Evolutionary conservation across 2,329 filamentous ascomycete genomes (phyloP), one percentile per base, ranked within the genome.

Genomic region (Amauroascus niger): DNA sequence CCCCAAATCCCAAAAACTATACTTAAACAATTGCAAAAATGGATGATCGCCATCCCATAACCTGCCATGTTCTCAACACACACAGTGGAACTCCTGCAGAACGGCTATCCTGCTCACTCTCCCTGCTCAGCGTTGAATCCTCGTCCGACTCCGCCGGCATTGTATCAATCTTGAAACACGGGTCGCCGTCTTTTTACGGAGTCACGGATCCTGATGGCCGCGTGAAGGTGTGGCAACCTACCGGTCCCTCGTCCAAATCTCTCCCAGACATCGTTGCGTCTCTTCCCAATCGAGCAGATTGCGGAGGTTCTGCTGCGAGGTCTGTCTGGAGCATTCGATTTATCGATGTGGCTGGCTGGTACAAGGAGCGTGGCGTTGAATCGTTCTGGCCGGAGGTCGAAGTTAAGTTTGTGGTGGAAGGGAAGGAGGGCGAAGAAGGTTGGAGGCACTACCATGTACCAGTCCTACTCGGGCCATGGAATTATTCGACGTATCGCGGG

Each of bases 81-180:
- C 61, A 74, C 49, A 71, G 71, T 45, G 71, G 72, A 46, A 72
- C 71, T 8, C 70, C 73, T 8, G 70, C 69, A 18, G 67, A 71
- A 1, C 64, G 71, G 22, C 67, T 80, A 18, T 71, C 73, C 28
- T 77, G 78, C 59, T 72, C 71, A 0, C 69, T 77, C 32, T 73
- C 72, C 2, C 70, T 80, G 49, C 71, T 96, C 61, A 35, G 84
- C 24, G 72, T 87, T 48, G 69, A 73, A 57, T 43, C 61, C 57
- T 47, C 24, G n/a, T 30, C 35, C 8, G 16, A 24, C 8, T 40
- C 46, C n/a, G 13, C 33, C 6, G 43, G 16, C 32, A 18, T 22
- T 9, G 14, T 28, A 4, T 3, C 53, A 45, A 55, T 45, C 26
- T 56, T 52, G 40, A 35, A 56, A 20, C 37, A 59, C 24, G 59